Base-by-base conservation (phyloP, 139 green algal genomes). In the Nannochloris sp. region DNA sequence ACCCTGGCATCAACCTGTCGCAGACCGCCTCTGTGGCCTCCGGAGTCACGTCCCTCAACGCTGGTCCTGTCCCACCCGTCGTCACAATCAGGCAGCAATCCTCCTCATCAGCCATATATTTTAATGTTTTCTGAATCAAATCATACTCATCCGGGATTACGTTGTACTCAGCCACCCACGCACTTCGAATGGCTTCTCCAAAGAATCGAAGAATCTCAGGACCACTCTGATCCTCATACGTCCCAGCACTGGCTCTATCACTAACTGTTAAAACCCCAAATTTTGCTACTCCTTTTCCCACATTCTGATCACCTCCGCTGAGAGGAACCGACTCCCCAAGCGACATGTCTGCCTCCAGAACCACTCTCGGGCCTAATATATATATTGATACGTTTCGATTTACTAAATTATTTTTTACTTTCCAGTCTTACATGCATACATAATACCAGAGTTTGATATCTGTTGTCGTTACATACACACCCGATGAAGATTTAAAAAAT, bases 1-100 rank as follows among this genome's bases (percentile, higher is more conserved):
- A 96, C 2, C 90, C 90, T 2, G 90, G 90, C 81, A 96, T 88
- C 83, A 95, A 89, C 7, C 81, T 72, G 12, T 75, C 57, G 67
- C 89, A 95, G 11, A 96, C 78, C 21, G 86, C 83, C 68, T 92
- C 83, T 24, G 89, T 96, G 3, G 89, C 90, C 48, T 96, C 90
- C 34, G 90, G 90, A 7, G 90, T 96, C n/a, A 96, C 87, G 50
- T 96, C 90, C 4, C 89, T 68, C 0, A 83, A 74, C 4, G 87
- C 81, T 4, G 90, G 90, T 2, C 90, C 89, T 24, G 89, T 96
- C 50, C 90, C 90, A 1, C 79, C 81, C 8, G 88, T 95, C 4
- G 89, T 96, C 3, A 95, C 81, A 46, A 96, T 82, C 16, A 96
- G 59, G 65, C 80, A 91, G 77, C 89, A 96, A 19, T 79, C 75